Conservation (phyloP, 441 rosid species). For the Erodium texanum region DNA sequence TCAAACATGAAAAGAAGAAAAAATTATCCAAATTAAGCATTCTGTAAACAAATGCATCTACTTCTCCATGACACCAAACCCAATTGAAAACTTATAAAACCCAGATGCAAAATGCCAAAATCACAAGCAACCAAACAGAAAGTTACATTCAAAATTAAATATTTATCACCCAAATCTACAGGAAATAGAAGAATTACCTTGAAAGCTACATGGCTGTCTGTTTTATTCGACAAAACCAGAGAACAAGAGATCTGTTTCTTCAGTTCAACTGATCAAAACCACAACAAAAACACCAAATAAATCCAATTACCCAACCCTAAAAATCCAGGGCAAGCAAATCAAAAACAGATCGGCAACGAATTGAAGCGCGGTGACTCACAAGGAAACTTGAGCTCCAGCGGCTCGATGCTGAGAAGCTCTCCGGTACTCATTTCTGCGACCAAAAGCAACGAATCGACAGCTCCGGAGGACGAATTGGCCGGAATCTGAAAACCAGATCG, state of each 20-base stretch:
- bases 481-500: background rate
- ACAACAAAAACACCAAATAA: background rate
- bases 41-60: background rate
- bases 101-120: background rate
- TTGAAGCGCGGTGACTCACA: constrained; percentile 23
- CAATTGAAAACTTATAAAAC: background rate
- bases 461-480: background rate
- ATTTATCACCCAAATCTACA: constrained; percentile 1
- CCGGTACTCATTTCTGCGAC: constrained; percentile 41
- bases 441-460: background rate
- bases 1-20: background rate
- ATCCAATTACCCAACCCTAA: constrained; percentile 4
- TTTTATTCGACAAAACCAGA: constrained; percentile 53
- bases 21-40: background rate
- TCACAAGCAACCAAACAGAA: background rate
- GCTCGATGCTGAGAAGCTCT: constrained; percentile 59
- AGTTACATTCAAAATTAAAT: constrained; percentile 16
- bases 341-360: background rate
- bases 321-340: background rate
- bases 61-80: background rate
- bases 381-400: constrained; percentile 60
- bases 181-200: constrained; percentile 29
- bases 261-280: constrained; percentile 47
- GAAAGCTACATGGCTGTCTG: constrained; percentile 59
- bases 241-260: constrained; percentile 84